Base-by-base conservation (phyloP, 176 grass and related monocot genomes). In the Bonia amplexicaulis region DNA sequence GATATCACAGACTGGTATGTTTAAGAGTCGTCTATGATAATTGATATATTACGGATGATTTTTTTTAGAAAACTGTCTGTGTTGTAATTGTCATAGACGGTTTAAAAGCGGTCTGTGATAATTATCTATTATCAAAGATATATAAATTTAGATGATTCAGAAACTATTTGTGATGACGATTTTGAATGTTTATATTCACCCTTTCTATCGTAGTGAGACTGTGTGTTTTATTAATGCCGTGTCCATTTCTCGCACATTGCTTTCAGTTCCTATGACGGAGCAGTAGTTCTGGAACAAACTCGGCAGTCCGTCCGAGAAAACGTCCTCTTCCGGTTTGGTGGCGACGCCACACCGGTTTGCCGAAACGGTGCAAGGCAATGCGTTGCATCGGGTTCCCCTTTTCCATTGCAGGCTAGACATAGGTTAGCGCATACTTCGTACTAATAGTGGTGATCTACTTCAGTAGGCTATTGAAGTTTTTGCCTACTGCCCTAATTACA, bases 231-330 rank as follows among this genome's bases (percentile, higher is more conserved):
- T 83, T 27, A 29, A 79, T 49, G 57, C 23, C 66, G 48, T 20
- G 71, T 25, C 72, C 59, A 59, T 35, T 58, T 75, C 25, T 74
- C 37, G 23, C 63, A 7, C 83, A 40, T 73, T 82, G 84, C 73
- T 82, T 82, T 82, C 84, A 9, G 73, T 27, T 79, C 84, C 84
- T 86, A 73, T 58, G 79, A 86, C 58, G 14, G 39, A 55, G 73
- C 79, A 66, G 78, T 73, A 73, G 78, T 73, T 78, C 73, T 5
- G 79, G 88, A 82, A 35, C 16, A 10, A 54, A 55, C 22, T 9
- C 16, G 53, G 23, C 26, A 57, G 70, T 31, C 63, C 64, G 51
- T 73, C 69, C 46, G 13, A 55, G 77, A 33, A 64, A 20, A 39
- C 78, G 83, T 81, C 72, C 9, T 48, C 78, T 5, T 71, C 64